Evolutionary conservation across 257 asterid species (phyloP).

Genomic region (Salvia miltiorrhiza): DNA sequence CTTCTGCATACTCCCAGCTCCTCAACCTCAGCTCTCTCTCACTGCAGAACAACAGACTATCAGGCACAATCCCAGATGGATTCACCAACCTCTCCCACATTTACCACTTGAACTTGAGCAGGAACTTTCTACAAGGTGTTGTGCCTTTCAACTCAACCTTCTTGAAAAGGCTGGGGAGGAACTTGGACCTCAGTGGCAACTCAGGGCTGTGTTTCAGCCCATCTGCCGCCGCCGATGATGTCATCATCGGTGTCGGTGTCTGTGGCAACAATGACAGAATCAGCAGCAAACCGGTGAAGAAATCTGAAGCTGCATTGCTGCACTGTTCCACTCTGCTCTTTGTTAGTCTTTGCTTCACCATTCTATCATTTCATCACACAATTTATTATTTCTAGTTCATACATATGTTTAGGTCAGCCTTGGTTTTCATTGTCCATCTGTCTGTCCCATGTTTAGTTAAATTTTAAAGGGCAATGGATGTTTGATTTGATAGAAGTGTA

Average conservation of each 20-base stretch:
- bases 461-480: not conserved
- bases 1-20: slow-evolving; percentile 48
- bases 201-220: slow-evolving; percentile 65
- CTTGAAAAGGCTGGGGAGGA: slow-evolving; percentile 67
- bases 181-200: slow-evolving; percentile 79
- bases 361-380: slow-evolving; percentile 25
- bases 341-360: slow-evolving; percentile 20
- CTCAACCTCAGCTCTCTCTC: slow-evolving; percentile 62
- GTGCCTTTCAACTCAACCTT: slow-evolving; percentile 72
- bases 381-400: slow-evolving; percentile 19
- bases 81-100: slow-evolving; percentile 49
- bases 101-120: slow-evolving; percentile 78
- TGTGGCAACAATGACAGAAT: slow-evolving; percentile 49
- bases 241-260: slow-evolving; percentile 30
- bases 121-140: slow-evolving; percentile 61
- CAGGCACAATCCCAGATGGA: slow-evolving; percentile 59
- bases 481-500: not conserved
- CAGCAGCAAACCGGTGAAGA: slow-evolving; percentile 40
- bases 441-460: not conserved
- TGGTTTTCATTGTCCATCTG: not conserved
- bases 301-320: slow-evolving; percentile 41
- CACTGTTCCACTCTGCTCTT: slow-evolving; percentile 18
- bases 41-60: slow-evolving; percentile 59
- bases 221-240: slow-evolving; percentile 22
- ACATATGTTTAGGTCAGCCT: not conserved